Conservation (phyloP, 352 stramenopile genomes). For the Blastocystis sp. region DNA sequence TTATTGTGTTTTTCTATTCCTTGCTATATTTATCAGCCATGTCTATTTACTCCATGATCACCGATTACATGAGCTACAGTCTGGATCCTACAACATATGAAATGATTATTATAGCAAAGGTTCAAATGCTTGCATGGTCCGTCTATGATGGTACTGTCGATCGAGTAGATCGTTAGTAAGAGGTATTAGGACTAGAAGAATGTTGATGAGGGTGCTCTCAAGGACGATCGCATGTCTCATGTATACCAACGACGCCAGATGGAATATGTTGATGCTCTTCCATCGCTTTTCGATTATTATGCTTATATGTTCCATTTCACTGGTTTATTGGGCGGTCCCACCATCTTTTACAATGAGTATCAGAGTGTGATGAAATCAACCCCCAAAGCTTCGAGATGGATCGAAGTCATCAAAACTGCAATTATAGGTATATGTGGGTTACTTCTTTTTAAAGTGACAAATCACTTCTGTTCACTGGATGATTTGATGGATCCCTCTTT, state of each 20-base stretch:
- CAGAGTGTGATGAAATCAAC: constrained; percentile 74
- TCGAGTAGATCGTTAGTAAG: background rate
- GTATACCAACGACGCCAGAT: constrained; percentile 54
- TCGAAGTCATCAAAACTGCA: background rate
- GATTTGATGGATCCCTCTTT: constrained; percentile 91
- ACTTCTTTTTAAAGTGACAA: constrained; percentile 77
- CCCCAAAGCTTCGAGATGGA: background rate
- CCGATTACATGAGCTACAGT: constrained; percentile 65
- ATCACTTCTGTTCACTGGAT: background rate
- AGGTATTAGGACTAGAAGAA: background rate
- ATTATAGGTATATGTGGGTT: constrained; percentile 70
- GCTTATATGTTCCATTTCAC: constrained; percentile 94
- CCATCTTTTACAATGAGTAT: constrained; percentile 90
- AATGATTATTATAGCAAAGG: constrained; percentile 55
- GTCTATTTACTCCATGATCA: constrained; percentile 60
- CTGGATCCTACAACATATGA: constrained; percentile 54
- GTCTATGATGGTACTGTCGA: constrained; percentile 52
- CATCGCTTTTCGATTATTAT: constrained; percentile 87
- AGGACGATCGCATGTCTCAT: constrained; percentile 5
- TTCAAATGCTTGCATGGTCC: constrained; percentile 45
- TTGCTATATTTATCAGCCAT: constrained; percentile 36
- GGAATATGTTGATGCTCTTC: constrained; percentile 76
- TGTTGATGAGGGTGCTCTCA: constrained; percentile 7
- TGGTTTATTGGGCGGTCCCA: constrained; percentile 87
- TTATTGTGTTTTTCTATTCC: constrained; percentile 40